phyloP scores from a whole-genome alignment of 2,329 filamentous ascomycete species.

The Exophiala viscosa region DNA sequence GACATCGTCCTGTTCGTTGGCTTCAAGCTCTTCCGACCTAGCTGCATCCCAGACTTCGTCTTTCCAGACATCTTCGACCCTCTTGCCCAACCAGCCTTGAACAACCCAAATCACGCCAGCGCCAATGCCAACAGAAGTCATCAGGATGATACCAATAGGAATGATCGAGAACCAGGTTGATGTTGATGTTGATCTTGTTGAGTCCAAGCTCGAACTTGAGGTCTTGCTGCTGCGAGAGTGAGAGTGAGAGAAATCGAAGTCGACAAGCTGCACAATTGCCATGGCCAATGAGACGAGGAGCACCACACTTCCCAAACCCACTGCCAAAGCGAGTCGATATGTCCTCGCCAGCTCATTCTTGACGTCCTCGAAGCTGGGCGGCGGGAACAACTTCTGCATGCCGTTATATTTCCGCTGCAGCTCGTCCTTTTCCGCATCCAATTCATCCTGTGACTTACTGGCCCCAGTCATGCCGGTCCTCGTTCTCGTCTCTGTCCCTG shows the following conservation, averaged over 20 bases:
- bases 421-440: slow-evolving; percentile 43
- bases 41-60: slow-evolving; percentile 68
- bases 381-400: slow-evolving; percentile 53
- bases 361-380: slow-evolving; percentile 48
- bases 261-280: slow-evolving; percentile 7
- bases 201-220: background rate
- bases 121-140: slow-evolving; percentile 25
- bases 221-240: slow-evolving; percentile 1
- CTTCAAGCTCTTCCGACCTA: slow-evolving; percentile 41
- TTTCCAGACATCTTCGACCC: slow-evolving; percentile 61
- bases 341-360: slow-evolving; percentile 44
- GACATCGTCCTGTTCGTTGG: slow-evolving; percentile 32
- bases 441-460: slow-evolving; percentile 43
- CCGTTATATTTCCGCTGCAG: slow-evolving; percentile 41
- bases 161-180: slow-evolving; percentile 5
- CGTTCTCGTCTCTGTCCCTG: slow-evolving; percentile 39
- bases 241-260: slow-evolving; percentile 2
- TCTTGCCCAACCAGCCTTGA: slow-evolving; percentile 59
- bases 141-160: slow-evolving; percentile 11
- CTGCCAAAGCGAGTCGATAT: slow-evolving; percentile 44
- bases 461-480: slow-evolving; percentile 45
- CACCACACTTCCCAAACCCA: slow-evolving; percentile 31
- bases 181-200: too few species aligned
- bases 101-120: slow-evolving; percentile 42
- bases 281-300: slow-evolving; percentile 18